Evolutionary conservation across 129 eudicot genomes (phyloP), one percentile per base, ranked within the genome.

Genomic region (Artemisia argyi): DNA sequence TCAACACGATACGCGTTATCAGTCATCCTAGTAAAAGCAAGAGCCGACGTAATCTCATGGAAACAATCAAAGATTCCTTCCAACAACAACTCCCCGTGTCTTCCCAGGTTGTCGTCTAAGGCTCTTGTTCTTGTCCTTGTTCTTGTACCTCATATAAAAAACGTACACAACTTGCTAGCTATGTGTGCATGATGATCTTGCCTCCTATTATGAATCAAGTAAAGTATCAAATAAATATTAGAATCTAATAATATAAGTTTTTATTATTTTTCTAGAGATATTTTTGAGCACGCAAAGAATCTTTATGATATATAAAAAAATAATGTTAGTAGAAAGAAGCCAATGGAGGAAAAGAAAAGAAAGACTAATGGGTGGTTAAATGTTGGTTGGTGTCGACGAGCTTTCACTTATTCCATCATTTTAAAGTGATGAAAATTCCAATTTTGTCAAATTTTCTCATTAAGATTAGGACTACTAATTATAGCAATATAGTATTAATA

Each of bases 101-200:
- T 90, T 76, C 99, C 99, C 99, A 90, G 97, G 70, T 88, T 95
- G 78, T 66, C 80, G 71, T 42, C 44, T 65, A 55, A 57, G 84
- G 66, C 69, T 75, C 19, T 65, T 66, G 44, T 39, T 71, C 82
- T 82, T 76, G 77, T 82, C 73, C 19, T 65, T 66, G 44, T 39
- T 71, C 82, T 82, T 76, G 77, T 82, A 75, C 68, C 80, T 71
- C 81, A 67, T 65, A 61, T 53, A 20, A 17, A 20, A 61, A 55
- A 15, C 76, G 46, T 72, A 11, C 73, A 11, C 66, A n/a, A 59
- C 60, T 39, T 39, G 42, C 42, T 69, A 68, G 44, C 78, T 42
- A 53, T 20, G 4, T 59, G 1, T 70, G 59, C 28, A 10, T 35
- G 9, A 39, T 20, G 9, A 39, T 20, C 16, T 54, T 64, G 14